Conservation (phyloP, 768 basidiomycete species). For the Leucosporidium scottii region DNA sequence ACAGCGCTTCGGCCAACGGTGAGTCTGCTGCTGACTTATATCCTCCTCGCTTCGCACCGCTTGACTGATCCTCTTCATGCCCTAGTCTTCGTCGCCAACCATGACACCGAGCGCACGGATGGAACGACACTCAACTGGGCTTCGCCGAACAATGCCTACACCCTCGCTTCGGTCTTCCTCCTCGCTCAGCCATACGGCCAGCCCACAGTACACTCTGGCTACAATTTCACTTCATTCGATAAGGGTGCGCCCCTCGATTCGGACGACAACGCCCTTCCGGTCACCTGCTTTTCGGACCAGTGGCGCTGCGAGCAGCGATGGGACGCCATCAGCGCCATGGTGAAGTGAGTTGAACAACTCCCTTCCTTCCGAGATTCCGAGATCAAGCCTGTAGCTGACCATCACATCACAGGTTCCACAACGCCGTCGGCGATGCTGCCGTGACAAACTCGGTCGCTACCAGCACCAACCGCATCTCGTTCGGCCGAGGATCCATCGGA, state of each 20-base stretch:
- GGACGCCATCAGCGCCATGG: not conserved
- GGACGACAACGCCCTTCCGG: not conserved
- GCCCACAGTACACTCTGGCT: not conserved
- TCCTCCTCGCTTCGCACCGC: no score
- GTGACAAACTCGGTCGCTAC: not conserved
- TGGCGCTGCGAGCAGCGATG: slow-evolving; percentile 4
- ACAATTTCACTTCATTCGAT: not conserved
- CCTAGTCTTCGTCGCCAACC: not conserved
- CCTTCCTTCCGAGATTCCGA: not conserved
- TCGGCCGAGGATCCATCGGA: not conserved
- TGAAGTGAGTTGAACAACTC: no score
- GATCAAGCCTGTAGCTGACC: no score
- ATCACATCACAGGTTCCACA: not conserved
- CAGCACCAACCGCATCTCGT: not conserved
- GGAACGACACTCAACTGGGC: not conserved
- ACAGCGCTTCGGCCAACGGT: not conserved
- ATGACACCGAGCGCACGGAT: not conserved
- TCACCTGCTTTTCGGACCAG: not conserved
- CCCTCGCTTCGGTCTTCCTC: not conserved
- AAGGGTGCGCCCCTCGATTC: not conserved
- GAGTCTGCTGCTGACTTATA: no score
- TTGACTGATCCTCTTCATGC: no score
- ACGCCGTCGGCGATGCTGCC: not conserved
- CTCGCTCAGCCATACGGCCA: not conserved
- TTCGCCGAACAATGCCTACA: not conserved